phyloP scores from a whole-genome alignment of 2,329 filamentous ascomycete genomes.

The Cladosporium austrohemisphaericum region DNA sequence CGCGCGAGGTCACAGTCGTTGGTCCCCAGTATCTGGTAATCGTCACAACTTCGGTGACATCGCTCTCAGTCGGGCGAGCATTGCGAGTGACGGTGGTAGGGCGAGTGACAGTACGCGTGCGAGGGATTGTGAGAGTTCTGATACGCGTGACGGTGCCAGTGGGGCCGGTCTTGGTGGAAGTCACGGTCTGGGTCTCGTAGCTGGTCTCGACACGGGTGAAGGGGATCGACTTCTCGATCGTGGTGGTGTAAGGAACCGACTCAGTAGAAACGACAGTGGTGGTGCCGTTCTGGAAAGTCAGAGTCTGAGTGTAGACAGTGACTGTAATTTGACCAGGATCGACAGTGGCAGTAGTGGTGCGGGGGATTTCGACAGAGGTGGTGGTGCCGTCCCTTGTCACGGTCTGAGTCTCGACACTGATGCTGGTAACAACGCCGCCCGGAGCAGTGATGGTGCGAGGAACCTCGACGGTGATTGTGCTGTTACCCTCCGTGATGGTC shows the following conservation, averaged over 20 bases:
- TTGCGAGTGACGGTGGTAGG: not conserved
- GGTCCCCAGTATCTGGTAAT: too few species aligned
- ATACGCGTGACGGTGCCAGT: not conserved
- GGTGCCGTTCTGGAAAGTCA: constrained; percentile 3
- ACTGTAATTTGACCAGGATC: too few species aligned
- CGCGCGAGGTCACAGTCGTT: not conserved
- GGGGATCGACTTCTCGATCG: not conserved
- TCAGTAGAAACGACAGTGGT: constrained; percentile 2
- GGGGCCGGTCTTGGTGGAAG: not conserved
- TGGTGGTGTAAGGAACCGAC: not conserved
- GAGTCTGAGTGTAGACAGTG: not conserved
- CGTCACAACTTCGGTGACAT: too few species aligned
- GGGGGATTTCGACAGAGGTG: not conserved
- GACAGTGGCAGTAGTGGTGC: not conserved
- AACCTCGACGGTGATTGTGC: not conserved
- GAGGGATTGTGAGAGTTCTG: not conserved
- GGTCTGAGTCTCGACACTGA: not conserved
- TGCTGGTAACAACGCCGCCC: too few species aligned
- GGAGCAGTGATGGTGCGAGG: not conserved
- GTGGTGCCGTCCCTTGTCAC: not conserved
- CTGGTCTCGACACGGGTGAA: not conserved
- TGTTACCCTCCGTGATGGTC: not conserved
- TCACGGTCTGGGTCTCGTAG: not conserved
- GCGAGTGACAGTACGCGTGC: not conserved
- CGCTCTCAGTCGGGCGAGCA: not conserved